Conservation (phyloP, 805 yeast genomes). For the Kodamaea laetipori region DNA sequence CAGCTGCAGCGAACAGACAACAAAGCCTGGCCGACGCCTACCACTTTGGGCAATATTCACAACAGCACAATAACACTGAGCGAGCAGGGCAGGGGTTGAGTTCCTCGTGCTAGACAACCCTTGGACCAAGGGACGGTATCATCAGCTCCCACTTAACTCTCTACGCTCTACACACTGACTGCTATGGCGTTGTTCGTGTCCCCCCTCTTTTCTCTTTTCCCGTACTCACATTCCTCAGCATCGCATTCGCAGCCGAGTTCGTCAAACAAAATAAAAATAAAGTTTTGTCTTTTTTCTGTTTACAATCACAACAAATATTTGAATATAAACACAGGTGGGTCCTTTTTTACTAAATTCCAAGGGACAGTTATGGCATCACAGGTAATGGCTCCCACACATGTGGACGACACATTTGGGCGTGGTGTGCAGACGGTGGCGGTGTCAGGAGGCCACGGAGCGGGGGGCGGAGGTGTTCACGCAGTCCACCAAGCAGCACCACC, state of each 20-base stretch:
- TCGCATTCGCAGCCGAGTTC: constrained; percentile 1
- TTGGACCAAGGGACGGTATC: too few relatives aligned
- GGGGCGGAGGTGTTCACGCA: not conserved
- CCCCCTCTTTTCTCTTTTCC: too few relatives aligned
- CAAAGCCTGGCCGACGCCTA: not conserved
- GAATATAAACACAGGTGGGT: constrained; percentile 10
- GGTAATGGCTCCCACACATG: constrained; percentile 12
- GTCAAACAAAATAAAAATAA: constrained; percentile 10
- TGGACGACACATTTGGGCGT: not conserved
- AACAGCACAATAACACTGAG: too few relatives aligned
- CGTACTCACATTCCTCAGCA: too few relatives aligned
- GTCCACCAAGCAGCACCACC: not conserved
- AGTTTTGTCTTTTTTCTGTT: constrained; percentile 12
- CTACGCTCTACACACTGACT: too few relatives aligned
- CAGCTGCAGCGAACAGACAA: constrained; percentile 5
- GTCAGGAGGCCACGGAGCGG: not conserved
- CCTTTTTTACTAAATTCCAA: constrained; percentile 1
- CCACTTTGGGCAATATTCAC: not conserved
- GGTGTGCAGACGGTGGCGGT: not conserved
- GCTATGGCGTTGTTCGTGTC: too few relatives aligned
- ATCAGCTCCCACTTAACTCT: too few relatives aligned
- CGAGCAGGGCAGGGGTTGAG: too few relatives aligned
- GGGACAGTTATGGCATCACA: constrained; percentile 10
- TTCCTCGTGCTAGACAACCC: too few relatives aligned
- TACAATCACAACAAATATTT: constrained; percentile 11